These are phyloP conservation scores for Tulasnella sp. DNA, from an alignment of 768 basidiomycete species.

Conservation along the genomic window DNA sequence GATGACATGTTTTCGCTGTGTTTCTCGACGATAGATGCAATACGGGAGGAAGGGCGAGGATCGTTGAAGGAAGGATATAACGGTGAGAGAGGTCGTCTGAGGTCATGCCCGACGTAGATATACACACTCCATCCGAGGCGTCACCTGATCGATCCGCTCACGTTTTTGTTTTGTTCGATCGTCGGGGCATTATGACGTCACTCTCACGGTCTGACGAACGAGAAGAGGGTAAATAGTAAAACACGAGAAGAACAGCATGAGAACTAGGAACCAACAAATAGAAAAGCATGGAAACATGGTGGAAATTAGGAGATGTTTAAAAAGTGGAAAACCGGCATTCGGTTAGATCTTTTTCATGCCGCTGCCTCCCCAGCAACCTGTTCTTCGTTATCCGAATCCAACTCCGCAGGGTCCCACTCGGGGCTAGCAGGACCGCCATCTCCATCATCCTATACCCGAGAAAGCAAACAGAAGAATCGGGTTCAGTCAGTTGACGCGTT, in stretches of 20 bases:
- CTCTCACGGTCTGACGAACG: neutral
- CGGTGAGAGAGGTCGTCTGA: too few species aligned
- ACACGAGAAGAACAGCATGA: constrained; percentile 7
- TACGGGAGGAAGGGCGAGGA: neutral
- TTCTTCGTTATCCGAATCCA: constrained; percentile 5
- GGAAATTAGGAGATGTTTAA: neutral
- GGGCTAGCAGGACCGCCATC: neutral
- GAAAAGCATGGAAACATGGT: neutral
- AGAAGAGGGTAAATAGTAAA: neutral
- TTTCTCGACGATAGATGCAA: neutral
- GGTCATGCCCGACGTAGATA: constrained; percentile 3
- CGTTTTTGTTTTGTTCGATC: neutral
- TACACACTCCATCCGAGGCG: neutral
- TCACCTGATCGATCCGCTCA: constrained; percentile 9
- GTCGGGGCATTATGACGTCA: constrained; percentile 6
- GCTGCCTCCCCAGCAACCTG: neutral
- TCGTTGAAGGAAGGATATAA: neutral
- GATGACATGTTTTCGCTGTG: constrained; percentile 43
- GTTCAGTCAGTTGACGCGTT: neutral
- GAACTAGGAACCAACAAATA: neutral
- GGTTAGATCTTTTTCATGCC: neutral
- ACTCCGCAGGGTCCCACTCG: constrained; percentile 2
- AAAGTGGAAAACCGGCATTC: neutral
- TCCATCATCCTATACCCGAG: neutral
- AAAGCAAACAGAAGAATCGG: constrained; percentile 65